Evolutionary conservation across 1,284 basidiomycete species (phyloP).

Genomic region (Uromyces viciae-fabae): DNA sequence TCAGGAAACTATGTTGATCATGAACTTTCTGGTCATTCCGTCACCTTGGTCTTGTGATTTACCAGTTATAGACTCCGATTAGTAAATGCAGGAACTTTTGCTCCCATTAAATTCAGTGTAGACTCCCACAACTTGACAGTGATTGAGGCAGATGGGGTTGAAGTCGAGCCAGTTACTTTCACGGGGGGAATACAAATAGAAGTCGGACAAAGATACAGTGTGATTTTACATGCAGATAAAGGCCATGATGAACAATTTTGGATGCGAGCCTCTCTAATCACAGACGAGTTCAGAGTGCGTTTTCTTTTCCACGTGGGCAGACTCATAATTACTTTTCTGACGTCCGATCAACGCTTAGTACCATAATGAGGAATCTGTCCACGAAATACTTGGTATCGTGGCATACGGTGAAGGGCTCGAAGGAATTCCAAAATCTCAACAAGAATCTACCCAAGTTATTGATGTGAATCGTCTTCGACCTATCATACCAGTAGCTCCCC

Average conservation of each 20-base stretch:
- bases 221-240: constrained; percentile 50
- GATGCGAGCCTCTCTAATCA: constrained; percentile 49
- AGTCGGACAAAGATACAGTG: constrained; percentile 49
- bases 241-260: constrained; percentile 49
- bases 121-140: constrained; percentile 52
- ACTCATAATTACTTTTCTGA: not conserved
- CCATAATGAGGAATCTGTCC: constrained; percentile 19
- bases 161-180: constrained; percentile 48
- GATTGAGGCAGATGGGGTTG: constrained; percentile 51
- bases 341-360: constrained; percentile 12
- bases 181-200: constrained; percentile 47
- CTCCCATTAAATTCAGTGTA: constrained; percentile 49
- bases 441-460: not conserved
- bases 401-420: constrained; percentile 24
- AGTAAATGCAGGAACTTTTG: constrained; percentile 46
- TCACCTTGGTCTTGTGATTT: not conserved
- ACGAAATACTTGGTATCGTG: constrained; percentile 34
- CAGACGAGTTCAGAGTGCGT: constrained; percentile 36
- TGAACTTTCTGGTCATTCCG: not conserved
- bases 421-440: constrained; percentile 17
- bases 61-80: constrained; percentile 40
- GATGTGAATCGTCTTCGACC: constrained; percentile 23
- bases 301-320: no score
- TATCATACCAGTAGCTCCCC: constrained; percentile 21
- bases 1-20: not conserved